These are phyloP conservation scores for Melampsora larici-populina DNA, from an alignment of 1,284 basidiomycete species.

Conservation along the genomic window DNA sequence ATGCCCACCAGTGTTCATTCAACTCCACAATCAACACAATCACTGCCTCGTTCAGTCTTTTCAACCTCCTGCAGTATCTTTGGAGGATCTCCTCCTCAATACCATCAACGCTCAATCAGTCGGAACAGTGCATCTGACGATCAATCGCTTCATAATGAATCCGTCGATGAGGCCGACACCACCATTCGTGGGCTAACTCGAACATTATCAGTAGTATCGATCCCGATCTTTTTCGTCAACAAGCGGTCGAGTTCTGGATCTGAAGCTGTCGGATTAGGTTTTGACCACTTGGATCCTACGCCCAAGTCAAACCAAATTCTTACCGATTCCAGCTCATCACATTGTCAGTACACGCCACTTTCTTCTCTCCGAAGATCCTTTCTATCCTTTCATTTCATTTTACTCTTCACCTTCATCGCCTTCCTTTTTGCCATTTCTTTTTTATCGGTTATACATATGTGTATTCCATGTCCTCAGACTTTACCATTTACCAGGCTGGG, in stretches of 20 bases:
- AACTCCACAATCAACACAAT: constrained; percentile 22
- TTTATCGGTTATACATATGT: background rate
- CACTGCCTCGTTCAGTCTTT: constrained; percentile 30
- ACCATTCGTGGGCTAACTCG: constrained; percentile 5
- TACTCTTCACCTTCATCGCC: too few relatives aligned
- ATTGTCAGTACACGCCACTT: background rate
- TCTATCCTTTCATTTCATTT: background rate
- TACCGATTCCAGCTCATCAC: background rate
- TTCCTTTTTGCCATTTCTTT: background rate
- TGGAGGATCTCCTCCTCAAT: constrained; percentile 11
- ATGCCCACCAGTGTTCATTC: constrained; percentile 1
- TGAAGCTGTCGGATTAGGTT: constrained; percentile 6
- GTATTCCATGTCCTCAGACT: too few relatives aligned
- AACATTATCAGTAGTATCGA: constrained; percentile 24
- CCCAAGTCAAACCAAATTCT: background rate
- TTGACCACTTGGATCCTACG: background rate
- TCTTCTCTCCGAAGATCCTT: background rate
- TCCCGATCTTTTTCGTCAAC: constrained; percentile 36
- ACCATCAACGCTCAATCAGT: background rate
- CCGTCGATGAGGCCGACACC: constrained; percentile 11
- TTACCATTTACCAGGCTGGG: too few relatives aligned
- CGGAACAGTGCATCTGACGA: constrained; percentile 12
- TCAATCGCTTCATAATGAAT: background rate
- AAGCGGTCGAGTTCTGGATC: background rate
- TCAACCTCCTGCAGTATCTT: constrained; percentile 13